Evolutionary conservation across 2,329 filamentous ascomycete genomes (phyloP).

Genomic region (Paramyrothecium roridum): DNA sequence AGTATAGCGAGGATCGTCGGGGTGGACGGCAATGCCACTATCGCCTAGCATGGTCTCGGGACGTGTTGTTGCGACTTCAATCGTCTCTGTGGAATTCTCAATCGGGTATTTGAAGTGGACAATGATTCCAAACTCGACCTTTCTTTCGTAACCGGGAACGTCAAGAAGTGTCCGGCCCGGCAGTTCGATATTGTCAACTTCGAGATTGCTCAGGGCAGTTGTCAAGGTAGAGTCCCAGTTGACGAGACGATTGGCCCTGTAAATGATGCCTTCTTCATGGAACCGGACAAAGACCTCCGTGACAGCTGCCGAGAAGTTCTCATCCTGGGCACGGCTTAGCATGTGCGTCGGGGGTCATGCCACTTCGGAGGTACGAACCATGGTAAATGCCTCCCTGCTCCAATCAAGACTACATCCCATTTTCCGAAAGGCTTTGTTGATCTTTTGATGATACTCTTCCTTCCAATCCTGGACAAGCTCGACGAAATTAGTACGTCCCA

Average conservation of each 20-base stretch:
- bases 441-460: constrained; percentile 84
- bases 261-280: constrained; percentile 91
- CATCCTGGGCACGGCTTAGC: too few relatives aligned
- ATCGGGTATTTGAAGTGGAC: constrained; percentile 92
- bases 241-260: constrained; percentile 86
- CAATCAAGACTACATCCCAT: constrained; percentile 93
- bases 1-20: constrained; percentile 80
- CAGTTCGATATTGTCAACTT: constrained; percentile 90
- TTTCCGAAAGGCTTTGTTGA: constrained; percentile 78
- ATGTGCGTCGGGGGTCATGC: too few relatives aligned
- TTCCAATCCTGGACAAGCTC: constrained; percentile 93
- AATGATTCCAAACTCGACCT: constrained; percentile 91
- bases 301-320: constrained; percentile 62
- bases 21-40: constrained; percentile 89
- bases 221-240: constrained; percentile 93
- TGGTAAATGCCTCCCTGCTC: constrained; percentile 60
- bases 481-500: constrained; percentile 78
- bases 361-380: constrained; percentile 47
- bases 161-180: constrained; percentile 80
- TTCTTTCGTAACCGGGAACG: constrained; percentile 93
- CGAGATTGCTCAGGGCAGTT: constrained; percentile 86
- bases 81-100: constrained; percentile 74
- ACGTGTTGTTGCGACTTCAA: constrained; percentile 91
- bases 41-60: constrained; percentile 95
- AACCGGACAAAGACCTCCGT: constrained; percentile 85